Base-by-base conservation (phyloP, 2,329 filamentous ascomycete species). In the Aspergillus alliaceus region DNA sequence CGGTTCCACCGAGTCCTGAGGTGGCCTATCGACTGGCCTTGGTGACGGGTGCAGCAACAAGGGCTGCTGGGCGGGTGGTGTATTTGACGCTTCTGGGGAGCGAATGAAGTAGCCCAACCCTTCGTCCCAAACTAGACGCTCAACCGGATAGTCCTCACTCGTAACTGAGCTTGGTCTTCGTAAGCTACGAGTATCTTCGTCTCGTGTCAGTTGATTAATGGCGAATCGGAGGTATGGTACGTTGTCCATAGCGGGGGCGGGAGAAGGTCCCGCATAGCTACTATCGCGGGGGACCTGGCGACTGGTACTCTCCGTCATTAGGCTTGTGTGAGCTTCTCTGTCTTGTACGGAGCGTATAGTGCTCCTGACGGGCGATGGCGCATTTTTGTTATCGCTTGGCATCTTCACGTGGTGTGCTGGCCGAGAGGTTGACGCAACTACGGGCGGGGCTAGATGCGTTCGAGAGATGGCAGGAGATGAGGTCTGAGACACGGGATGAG, bases 191-290 rank as follows among this genome's bases (percentile, higher is more conserved):
- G 86, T 80, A 59, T 90, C 86, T 56, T 87, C 87, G 66, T 90
- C 85, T 48, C 89, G 82, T 6, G 91, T 96, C 64, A 98, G 79
- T 61, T 93, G 91, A 62, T 96, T 90, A 61, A 98, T 86, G 39
- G 93, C 93, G 72, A 95, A 96, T 62, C 89, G 89, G 61, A 97
- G 90, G 73, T 93, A 96, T 0, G 91, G 92, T 8, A 87, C 89
- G 68, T 96, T 90, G 68, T 96, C 92, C 37, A 91, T 80, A 9
- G 88, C 90, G 0, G 92, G 92, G 0, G 90, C 93, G 2, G 82
- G 79, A 12, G 80, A 77, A 51, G 77, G 77, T 15, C 72, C 64
- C 42, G 66, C 62, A 63, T 72, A 67, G 40, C 56, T 62, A n/a
- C n/a, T n/a, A 39, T 71, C 70, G 20, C 59, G 61, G 6, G 69